Base-by-base conservation (phyloP, 305 asterid species). In the Fraxinus platypoda region DNA sequence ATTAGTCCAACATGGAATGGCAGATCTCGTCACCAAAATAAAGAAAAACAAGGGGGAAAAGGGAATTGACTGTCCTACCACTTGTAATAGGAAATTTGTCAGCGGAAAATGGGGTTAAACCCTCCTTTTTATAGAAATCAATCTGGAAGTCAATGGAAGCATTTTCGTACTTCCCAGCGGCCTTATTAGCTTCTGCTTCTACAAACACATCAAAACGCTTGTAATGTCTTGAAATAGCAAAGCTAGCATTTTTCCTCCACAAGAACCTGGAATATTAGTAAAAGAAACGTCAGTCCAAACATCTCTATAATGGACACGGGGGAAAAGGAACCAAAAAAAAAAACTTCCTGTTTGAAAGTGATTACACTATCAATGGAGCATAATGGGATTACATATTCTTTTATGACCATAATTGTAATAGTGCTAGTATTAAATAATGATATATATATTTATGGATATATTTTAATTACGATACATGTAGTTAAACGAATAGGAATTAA, bases 141-240 rank as follows among this genome's bases (percentile, higher is more conserved):
- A 90, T 87, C 89, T 94, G 97, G 88, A 91, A 91, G 81, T 94
- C 94, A 31, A 94, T 92, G 85, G 98, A 94, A 74, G 96, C 83
- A 82, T 92, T 92, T 57, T 90, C 92, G 66, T 91, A 94, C 83
- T 94, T 92, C 74, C 87, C 94, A 82, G 97, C 96, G 77, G 91
- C 94, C 86, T 92, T 94, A 83, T 94, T 94, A 81, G 97, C 97
- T 84, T 91, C 97, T 43, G 98, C 98, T 90, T 94, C 98, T 74
- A 84, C 91, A 85, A 94, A 91, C 77, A 94, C 97, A 83, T 94
- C 97, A 81, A 91, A 94, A n/a, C 97, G 95, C 84, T 82, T 93
- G 49, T 93, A 94, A 82, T 93, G 97, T 86, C 97, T 90, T 11
- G 98, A 94, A 82, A 94, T 94, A 38, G 98, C 98, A 80, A 93